These are phyloP conservation scores for Akanthomyces lecanii DNA, from an alignment of 2,329 filamentous ascomycete genomes.

Conservation along the genomic window DNA sequence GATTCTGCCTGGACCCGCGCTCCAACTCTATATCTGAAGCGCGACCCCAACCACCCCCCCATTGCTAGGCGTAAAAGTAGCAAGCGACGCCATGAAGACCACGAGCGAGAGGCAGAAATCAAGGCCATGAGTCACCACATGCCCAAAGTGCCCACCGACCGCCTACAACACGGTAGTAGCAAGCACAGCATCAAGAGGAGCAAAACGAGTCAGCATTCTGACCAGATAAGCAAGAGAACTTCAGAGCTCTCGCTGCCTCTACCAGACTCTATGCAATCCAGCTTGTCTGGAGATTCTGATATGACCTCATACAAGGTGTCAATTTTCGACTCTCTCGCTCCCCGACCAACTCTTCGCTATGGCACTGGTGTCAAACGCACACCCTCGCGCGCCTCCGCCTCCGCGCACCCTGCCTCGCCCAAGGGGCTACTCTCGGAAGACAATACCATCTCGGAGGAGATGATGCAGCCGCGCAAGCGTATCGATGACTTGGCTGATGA, in stretches of 20 bases:
- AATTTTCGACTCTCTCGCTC: slow-evolving; percentile 73
- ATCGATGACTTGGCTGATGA: slow-evolving; percentile 75
- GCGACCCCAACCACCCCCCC: slow-evolving; percentile 46
- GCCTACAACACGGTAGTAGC: slow-evolving; percentile 39
- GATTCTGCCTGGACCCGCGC: slow-evolving; percentile 29
- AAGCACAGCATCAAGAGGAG: slow-evolving; percentile 64
- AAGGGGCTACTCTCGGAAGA: slow-evolving; percentile 49
- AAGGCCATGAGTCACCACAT: slow-evolving; percentile 73
- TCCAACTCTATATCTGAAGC: slow-evolving; percentile 58
- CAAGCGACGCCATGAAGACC: slow-evolving; percentile 72
- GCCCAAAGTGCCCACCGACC: slow-evolving; percentile 56
- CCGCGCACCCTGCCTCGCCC: slow-evolving; percentile 46
- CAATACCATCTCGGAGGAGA: slow-evolving; percentile 57
- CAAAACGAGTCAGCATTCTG: slow-evolving; percentile 46
- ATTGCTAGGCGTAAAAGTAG: slow-evolving; percentile 66
- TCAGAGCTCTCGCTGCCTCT: slow-evolving; percentile 74
- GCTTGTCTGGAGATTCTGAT: slow-evolving; percentile 70
- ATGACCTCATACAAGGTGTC: slow-evolving; percentile 73
- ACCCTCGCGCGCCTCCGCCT: slow-evolving; percentile 41
- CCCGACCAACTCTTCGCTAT: slow-evolving; percentile 77
- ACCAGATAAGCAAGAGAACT: slow-evolving; percentile 55
- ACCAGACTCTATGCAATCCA: slow-evolving; percentile 70
- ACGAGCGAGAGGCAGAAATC: slow-evolving; percentile 80
- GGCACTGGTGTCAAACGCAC: slow-evolving; percentile 60
- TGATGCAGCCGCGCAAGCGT: slow-evolving; percentile 56